phyloP scores from a whole-genome alignment of 2,329 filamentous ascomycete species.

The Claviceps sorghi region DNA sequence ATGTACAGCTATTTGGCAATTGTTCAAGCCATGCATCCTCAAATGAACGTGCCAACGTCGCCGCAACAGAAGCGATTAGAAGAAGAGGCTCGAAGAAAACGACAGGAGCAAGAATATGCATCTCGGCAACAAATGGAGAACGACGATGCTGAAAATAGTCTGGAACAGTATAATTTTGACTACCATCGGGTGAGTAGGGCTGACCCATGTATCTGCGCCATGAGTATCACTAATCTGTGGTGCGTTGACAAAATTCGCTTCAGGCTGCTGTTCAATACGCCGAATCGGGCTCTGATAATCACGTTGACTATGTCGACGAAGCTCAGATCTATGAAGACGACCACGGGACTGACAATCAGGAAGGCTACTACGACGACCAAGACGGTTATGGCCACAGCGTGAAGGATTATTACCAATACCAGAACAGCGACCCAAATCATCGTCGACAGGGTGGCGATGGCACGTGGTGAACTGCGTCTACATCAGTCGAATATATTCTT shows the following conservation, averaged over 20 bases:
- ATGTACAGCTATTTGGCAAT: slow-evolving; percentile 99
- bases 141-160: slow-evolving; percentile 31
- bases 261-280: slow-evolving; percentile 33
- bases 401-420: slow-evolving; percentile 28
- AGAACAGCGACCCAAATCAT: slow-evolving; percentile 18
- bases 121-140: slow-evolving; percentile 31
- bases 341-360: slow-evolving; percentile 26
- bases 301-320: slow-evolving; percentile 36
- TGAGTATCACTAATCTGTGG: not conserved
- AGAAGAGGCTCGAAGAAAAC: slow-evolving; percentile 36
- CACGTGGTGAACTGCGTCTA: slow-evolving; percentile 26
- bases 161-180: slow-evolving; percentile 38
- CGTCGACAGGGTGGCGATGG: slow-evolving; percentile 22
- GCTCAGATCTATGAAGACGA: slow-evolving; percentile 40
- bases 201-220: not conserved
- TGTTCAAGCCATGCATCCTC: slow-evolving; percentile 96
- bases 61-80: slow-evolving; percentile 54
- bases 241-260: not conserved
- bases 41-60: slow-evolving; percentile 78
- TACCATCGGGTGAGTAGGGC: slow-evolving; percentile 33
- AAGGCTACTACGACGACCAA: slow-evolving; percentile 23
- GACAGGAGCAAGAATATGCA: slow-evolving; percentile 34
- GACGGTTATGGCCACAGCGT: slow-evolving; percentile 24
- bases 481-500: not conserved
- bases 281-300: slow-evolving; percentile 26